phyloP scores from a whole-genome alignment of 169 alveolate species.

The Cryptosporidium parvum region DNA sequence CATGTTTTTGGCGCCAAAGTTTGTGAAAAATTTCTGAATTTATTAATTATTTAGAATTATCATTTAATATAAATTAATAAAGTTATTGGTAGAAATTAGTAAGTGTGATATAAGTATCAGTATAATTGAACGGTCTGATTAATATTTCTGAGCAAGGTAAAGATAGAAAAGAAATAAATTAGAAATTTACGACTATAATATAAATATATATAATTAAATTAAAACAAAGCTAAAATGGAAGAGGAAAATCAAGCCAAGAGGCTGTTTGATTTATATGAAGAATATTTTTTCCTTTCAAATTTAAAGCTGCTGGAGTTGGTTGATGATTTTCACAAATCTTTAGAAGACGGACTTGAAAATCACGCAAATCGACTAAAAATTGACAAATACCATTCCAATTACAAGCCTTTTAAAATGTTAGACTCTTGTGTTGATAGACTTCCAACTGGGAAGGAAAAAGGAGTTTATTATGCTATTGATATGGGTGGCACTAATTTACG shows the following conservation, averaged over 20 bases:
- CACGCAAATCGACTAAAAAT: neutral
- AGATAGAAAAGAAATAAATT: neutral
- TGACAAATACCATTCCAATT: neutral
- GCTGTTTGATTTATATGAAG: slow-evolving; percentile 9
- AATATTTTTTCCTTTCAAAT: slow-evolving; percentile 19
- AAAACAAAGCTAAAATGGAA: neutral
- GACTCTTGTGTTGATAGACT: slow-evolving; percentile 86
- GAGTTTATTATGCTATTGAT: slow-evolving; percentile 90
- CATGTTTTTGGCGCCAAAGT: neutral
- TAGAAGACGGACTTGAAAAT: slow-evolving; percentile 20
- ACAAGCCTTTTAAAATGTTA: slow-evolving; percentile 82
- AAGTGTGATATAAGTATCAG: too few species aligned
- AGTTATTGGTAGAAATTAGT: too few species aligned
- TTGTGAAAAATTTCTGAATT: neutral
- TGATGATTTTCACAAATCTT: slow-evolving; percentile 28
- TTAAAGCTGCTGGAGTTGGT: slow-evolving; percentile 27
- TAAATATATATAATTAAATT: too few species aligned
- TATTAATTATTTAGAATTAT: too few species aligned
- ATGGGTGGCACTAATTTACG: slow-evolving; percentile 91
- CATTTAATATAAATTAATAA: too few species aligned
- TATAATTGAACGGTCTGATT: neutral
- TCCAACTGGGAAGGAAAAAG: slow-evolving; percentile 90
- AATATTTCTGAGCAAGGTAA: neutral
- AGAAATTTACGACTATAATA: neutral
- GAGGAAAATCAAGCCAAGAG: neutral